A percentile compares a stretch with the other conserved stretches of the same genome.
Evolutionary conservation across 2,329 filamentous ascomycete species (phyloP).

Genomic region (Fusarium nematophilum): DNA sequence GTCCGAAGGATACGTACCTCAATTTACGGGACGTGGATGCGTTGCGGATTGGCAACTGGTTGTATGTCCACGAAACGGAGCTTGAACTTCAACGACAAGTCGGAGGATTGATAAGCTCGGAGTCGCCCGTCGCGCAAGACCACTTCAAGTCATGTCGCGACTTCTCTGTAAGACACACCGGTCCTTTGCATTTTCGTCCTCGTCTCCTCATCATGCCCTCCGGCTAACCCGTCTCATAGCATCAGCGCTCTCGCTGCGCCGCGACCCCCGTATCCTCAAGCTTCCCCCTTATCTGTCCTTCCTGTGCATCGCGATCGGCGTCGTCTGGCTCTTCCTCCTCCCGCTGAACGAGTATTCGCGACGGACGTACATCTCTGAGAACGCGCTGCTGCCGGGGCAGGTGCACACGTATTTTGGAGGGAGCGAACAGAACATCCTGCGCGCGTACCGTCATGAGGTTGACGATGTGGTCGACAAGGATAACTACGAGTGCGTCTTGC

Average conservation of each 20-base stretch:
- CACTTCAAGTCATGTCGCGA: slow-evolving; percentile 59
- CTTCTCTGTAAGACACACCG: slow-evolving; percentile 59
- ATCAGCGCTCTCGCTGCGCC: slow-evolving; percentile 76
- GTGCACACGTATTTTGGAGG: slow-evolving; percentile 98
- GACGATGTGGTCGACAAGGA: slow-evolving; percentile 66
- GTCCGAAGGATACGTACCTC: slow-evolving; percentile 41
- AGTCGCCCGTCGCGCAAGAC: slow-evolving; percentile 22
- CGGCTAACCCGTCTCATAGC: slow-evolving; percentile 51
- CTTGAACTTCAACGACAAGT: slow-evolving; percentile 28
- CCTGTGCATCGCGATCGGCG: slow-evolving; percentile 84
- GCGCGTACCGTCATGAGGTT: slow-evolving; percentile 89
- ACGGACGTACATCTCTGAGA: slow-evolving; percentile 95
- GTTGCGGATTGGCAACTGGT: no score
- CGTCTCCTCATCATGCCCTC: neutral
- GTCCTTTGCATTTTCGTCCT: neutral
- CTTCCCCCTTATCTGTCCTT: slow-evolving; percentile 89
- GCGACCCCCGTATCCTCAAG: slow-evolving; percentile 83
- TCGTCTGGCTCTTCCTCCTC: slow-evolving; percentile 89
- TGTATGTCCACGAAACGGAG: slow-evolving; percentile 14
- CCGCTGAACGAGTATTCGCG: slow-evolving; percentile 92
- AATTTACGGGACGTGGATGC: slow-evolving; percentile 10
- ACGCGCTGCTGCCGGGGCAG: slow-evolving; percentile 93
- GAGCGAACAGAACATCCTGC: slow-evolving; percentile 93
- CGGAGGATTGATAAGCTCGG: slow-evolving; percentile 20
- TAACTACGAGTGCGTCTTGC: slow-evolving; percentile 63